phyloP scores from a whole-genome alignment of 495 filamentous ascomycete species.

The Massariosphaeria phaeospora region DNA sequence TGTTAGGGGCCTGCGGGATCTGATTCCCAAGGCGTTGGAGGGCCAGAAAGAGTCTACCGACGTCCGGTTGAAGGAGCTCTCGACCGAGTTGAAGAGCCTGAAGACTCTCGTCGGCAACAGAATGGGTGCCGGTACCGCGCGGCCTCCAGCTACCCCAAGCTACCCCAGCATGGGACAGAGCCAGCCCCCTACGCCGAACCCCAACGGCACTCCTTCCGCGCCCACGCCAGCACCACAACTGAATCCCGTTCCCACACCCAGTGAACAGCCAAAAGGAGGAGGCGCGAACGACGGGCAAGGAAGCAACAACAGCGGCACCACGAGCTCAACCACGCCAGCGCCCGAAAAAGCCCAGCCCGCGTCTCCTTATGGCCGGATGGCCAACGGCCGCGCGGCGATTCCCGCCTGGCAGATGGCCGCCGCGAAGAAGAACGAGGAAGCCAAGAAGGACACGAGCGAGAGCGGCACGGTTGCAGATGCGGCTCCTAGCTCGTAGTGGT shows the following conservation, averaged over 20 bases:
- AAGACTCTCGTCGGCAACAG: constrained; percentile 82
- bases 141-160: constrained; percentile 40
- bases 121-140: constrained; percentile 51
- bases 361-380: constrained; percentile 35
- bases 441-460: constrained; percentile 39
- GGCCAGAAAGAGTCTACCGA: constrained; percentile 82
- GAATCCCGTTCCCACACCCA: constrained; percentile 38
- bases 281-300: constrained; percentile 13
- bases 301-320: constrained; percentile 14
- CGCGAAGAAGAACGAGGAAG: constrained; percentile 50
- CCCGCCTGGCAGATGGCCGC: constrained; percentile 86
- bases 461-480: constrained; percentile 36
- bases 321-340: constrained; percentile 35
- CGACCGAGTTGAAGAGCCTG: constrained; percentile 83
- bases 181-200: constrained; percentile 1
- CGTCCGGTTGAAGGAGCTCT: constrained; percentile 73
- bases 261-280: not conserved
- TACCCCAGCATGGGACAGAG: constrained; percentile 15
- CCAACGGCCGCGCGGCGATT: constrained; percentile 60
- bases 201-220: constrained; percentile 9
- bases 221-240: constrained; percentile 14
- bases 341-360: constrained; percentile 16
- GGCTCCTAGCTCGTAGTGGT: constrained; percentile 18
- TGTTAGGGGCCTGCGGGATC: constrained; percentile 70
- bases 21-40: constrained; percentile 81